Conservation (phyloP, 352 stramenopile species). For the Elongisporangium anandrum region DNA sequence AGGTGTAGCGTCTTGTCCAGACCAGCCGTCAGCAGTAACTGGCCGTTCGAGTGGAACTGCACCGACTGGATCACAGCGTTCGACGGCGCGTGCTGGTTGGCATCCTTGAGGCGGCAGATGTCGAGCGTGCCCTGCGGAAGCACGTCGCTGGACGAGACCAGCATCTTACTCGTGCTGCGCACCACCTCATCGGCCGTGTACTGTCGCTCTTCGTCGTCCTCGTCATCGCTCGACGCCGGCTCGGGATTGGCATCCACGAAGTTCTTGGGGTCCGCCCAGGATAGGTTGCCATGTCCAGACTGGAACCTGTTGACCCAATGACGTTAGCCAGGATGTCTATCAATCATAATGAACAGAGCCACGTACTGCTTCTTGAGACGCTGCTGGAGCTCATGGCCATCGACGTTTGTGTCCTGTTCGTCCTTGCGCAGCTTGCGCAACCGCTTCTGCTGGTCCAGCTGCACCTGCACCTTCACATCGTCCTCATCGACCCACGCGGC, state of each 20-base stretch:
- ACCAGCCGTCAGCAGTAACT: constrained; percentile 86
- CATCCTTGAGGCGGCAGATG: constrained; percentile 84
- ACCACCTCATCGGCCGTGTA: constrained; percentile 35
- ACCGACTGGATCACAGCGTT: constrained; percentile 85
- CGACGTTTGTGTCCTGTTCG: constrained; percentile 57
- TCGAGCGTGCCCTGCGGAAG: constrained; percentile 61
- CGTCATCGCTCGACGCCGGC: constrained; percentile 31
- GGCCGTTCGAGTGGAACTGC: constrained; percentile 87
- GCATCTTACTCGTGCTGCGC: constrained; percentile 51
- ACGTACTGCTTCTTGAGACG: constrained; percentile 81
- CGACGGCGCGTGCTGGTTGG: constrained; percentile 87
- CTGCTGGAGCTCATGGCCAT: constrained; percentile 69
- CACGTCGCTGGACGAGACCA: constrained; percentile 45
- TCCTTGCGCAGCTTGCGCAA: constrained; percentile 84
- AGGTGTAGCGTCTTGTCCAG: constrained; percentile 92
- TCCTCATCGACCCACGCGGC: constrained; percentile 88
- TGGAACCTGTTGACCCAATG: constrained; percentile 39
- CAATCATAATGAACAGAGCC: background rate
- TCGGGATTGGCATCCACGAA: constrained; percentile 35
- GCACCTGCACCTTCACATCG: constrained; percentile 68
- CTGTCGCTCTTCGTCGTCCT: constrained; percentile 57
- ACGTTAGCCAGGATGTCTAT: background rate
- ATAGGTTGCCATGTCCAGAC: constrained; percentile 40
- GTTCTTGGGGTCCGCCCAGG: constrained; percentile 74
- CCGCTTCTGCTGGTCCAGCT: constrained; percentile 58